Evolutionary conservation across 176 grass and related monocot genomes (phyloP).

Genomic region (Eleusine indica): DNA sequence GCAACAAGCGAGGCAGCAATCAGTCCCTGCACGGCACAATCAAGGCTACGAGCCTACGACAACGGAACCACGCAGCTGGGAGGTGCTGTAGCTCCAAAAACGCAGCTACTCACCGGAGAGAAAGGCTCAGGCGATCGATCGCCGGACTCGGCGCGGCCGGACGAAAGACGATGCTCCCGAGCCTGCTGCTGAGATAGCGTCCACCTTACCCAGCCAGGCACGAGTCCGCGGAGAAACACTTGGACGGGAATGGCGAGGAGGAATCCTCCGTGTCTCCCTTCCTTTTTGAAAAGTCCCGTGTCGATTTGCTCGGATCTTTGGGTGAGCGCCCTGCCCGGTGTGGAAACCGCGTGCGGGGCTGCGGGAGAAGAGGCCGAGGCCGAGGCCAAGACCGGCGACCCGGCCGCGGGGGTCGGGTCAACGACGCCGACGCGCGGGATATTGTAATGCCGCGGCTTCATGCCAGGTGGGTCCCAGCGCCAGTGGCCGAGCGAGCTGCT

Average conservation of each 20-base stretch:
- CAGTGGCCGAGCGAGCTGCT: neutral
- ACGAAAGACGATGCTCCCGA: neutral
- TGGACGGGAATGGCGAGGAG: slow-evolving; percentile 27
- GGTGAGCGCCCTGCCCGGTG: slow-evolving; percentile 2
- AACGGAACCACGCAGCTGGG: neutral
- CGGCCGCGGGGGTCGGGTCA: slow-evolving; percentile 36
- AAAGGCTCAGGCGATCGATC: slow-evolving; percentile 1
- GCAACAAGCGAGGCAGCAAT: neutral
- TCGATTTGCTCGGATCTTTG: slow-evolving; percentile 48
- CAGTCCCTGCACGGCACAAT: neutral
- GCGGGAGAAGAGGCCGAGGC: neutral
- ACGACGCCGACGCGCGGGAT: slow-evolving; percentile 53
- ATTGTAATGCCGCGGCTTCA: slow-evolving; percentile 22
- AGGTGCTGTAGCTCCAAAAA: slow-evolving; percentile 1
- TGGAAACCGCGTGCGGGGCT: slow-evolving; percentile 58
- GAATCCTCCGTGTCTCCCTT: neutral
- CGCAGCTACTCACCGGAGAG: slow-evolving; percentile 42
- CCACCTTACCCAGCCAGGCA: neutral
- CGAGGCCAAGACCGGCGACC: neutral
- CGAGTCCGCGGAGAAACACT: neutral
- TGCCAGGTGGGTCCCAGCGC: slow-evolving; percentile 3
- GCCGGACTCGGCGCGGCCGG: slow-evolving; percentile 4
- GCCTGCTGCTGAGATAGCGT: neutral
- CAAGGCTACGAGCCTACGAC: neutral
- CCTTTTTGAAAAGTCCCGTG: neutral